A percentile compares a stretch with the other conserved stretches of the same genome.
Conservation (phyloP, 352 stramenopile genomes). For the Plasmopara viticola region DNA sequence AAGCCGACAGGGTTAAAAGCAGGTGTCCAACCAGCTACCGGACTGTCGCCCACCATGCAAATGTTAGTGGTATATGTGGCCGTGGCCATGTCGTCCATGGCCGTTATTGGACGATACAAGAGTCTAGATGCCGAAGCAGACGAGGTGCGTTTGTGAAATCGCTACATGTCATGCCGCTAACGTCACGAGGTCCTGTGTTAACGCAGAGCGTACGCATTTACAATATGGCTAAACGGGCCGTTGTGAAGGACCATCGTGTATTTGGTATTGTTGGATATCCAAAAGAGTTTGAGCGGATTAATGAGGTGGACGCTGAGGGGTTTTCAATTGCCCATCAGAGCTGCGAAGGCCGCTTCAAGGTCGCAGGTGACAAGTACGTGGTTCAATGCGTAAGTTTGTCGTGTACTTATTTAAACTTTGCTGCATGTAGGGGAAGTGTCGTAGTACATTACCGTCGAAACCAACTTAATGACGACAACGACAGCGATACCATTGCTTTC, state of each 20-base stretch:
- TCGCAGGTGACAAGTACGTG: slow-evolving; percentile 51
- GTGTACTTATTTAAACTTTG: neutral
- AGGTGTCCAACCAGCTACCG: slow-evolving; percentile 17
- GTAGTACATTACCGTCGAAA: slow-evolving; percentile 50
- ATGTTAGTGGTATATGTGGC: slow-evolving; percentile 54
- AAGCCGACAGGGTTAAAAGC: slow-evolving; percentile 44
- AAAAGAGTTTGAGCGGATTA: slow-evolving; percentile 55
- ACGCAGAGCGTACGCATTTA: slow-evolving; percentile 50
- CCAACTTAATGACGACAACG: slow-evolving; percentile 10
- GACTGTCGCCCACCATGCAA: slow-evolving; percentile 44
- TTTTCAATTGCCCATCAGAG: slow-evolving; percentile 7
- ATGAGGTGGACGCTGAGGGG: slow-evolving; percentile 11
- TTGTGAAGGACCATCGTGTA: slow-evolving; percentile 67
- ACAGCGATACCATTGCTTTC: slow-evolving; percentile 46
- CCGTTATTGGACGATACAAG: slow-evolving; percentile 55
- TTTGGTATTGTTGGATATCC: slow-evolving; percentile 70
- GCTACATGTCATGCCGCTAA: neutral
- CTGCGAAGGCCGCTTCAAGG: slow-evolving; percentile 43
- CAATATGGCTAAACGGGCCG: slow-evolving; percentile 70
- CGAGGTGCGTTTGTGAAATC: slow-evolving; percentile 26
- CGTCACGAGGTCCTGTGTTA: neutral
- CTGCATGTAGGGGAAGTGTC: slow-evolving; percentile 25
- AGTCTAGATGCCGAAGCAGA: slow-evolving; percentile 42
- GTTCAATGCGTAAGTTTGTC: neutral
- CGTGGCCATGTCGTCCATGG: slow-evolving; percentile 46